A percentile compares a stretch with the other conserved stretches of the same genome.
phyloP scores from a whole-genome alignment of 805 yeast genomes.

The Candida multigemmis region DNA sequence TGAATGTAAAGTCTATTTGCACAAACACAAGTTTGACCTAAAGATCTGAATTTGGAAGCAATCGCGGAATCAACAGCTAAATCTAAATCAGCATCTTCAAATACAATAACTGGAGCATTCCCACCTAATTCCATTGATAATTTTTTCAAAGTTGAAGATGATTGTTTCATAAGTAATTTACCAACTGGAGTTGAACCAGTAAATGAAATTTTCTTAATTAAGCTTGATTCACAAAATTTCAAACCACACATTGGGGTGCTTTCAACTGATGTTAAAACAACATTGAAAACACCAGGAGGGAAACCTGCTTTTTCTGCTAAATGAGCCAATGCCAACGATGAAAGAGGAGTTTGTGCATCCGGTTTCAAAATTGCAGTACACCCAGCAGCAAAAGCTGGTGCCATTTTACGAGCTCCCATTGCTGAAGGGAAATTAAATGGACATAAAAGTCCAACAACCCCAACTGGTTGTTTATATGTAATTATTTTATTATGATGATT shows the following conservation, averaged over 20 bases:
- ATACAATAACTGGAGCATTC: conserved; percentile 70
- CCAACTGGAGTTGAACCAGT: conserved; percentile 78
- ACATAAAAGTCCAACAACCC: conserved; percentile 54
- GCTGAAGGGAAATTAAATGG: conserved; percentile 67
- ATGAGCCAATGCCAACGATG: conserved; percentile 48
- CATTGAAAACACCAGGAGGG: conserved; percentile 49
- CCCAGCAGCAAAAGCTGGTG: conserved; percentile 59
- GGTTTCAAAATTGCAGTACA: conserved; percentile 56
- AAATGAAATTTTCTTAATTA: conserved; percentile 60
- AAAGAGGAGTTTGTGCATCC: conserved; percentile 52
- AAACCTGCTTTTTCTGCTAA: conserved; percentile 52
- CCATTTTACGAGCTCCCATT: conserved; percentile 59
- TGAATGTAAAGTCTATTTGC: conserved; percentile 69
- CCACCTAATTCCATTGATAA: conserved; percentile 72
- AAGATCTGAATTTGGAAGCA: conserved; percentile 61
- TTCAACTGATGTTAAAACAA: conserved; percentile 37
- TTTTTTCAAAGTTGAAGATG: conserved; percentile 57
- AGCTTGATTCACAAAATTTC: conserved; percentile 43
- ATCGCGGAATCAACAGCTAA: conserved; percentile 59
- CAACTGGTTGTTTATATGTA: conserved; percentile 52
- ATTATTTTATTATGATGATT: conserved; percentile 42
- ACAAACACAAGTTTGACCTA: conserved; percentile 79
- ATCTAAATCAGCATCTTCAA: conserved; percentile 63
- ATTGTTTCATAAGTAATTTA: conserved; percentile 53
- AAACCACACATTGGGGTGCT: conserved; percentile 46